Conservation (phyloP, 345 rosid species). For the Eutrema japonicum region DNA sequence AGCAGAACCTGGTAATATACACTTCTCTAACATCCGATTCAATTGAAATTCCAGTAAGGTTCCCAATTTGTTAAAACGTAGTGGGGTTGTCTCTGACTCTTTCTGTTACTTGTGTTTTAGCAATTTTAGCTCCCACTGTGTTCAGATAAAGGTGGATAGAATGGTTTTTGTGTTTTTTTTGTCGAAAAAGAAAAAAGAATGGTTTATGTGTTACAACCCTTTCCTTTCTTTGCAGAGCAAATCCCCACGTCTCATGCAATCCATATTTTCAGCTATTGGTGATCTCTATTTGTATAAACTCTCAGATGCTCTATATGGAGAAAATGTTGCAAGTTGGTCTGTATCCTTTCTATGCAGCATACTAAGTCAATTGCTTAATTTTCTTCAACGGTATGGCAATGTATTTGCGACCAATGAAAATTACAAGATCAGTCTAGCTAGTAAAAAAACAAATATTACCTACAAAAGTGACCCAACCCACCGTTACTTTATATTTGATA, state of each 20-base stretch:
- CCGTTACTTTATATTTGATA: background rate
- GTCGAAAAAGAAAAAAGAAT: background rate
- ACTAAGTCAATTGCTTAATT: background rate
- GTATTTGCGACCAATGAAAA: background rate
- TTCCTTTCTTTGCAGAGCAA: slow-evolving; percentile 54
- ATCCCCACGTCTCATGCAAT: slow-evolving; percentile 78
- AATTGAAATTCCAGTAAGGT: background rate
- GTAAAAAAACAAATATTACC: background rate
- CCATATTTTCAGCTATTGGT: slow-evolving; percentile 83
- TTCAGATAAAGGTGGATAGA: background rate
- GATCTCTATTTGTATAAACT: slow-evolving; percentile 83
- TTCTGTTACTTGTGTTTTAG: background rate
- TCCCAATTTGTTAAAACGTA: background rate
- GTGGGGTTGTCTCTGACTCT: slow-evolving; percentile 1
- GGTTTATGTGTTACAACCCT: background rate
- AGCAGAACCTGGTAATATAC: background rate
- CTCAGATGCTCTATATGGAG: slow-evolving; percentile 58
- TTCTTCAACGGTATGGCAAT: background rate
- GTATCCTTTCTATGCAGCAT: slow-evolving; percentile 65
- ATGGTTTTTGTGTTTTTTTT: background rate
- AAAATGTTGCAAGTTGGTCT: slow-evolving; percentile 69
- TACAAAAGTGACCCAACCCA: slow-evolving; percentile 5
- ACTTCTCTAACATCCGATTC: background rate
- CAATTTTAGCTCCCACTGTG: background rate
- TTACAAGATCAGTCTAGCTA: background rate